Percentiles rank a stretch among this genome's conserved stretches.
Conservation (phyloP, 306 rosid genomes). For the Cucumis cinereus region DNA sequence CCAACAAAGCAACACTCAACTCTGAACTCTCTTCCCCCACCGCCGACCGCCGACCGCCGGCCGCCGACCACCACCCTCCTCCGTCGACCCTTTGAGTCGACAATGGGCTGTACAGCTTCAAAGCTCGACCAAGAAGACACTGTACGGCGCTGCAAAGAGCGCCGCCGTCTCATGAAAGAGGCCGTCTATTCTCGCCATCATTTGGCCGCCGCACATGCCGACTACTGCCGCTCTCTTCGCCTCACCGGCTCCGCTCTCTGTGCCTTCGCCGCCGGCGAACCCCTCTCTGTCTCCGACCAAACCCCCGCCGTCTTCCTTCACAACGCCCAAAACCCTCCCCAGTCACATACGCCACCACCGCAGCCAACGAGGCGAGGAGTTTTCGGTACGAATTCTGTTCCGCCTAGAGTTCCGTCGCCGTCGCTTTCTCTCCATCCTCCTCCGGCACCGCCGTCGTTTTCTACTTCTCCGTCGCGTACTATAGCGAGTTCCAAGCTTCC, state of each 20-base stretch:
- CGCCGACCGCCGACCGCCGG: background rate
- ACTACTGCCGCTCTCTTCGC: conserved; percentile 88
- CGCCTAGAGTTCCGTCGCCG: conserved; percentile 32
- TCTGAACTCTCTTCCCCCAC: background rate
- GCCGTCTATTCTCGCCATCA: conserved; percentile 77
- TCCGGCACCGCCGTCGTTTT: conserved; percentile 8
- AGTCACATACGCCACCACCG: background rate
- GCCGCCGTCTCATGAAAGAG: conserved; percentile 85
- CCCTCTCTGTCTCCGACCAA: conserved; percentile 55
- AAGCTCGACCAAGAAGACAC: conserved; percentile 92
- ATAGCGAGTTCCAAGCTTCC: conserved; percentile 50
- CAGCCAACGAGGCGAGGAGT: background rate
- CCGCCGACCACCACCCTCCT: background rate
- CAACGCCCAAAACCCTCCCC: conserved; percentile 14
- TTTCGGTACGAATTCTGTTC: conserved; percentile 2
- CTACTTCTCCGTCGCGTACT: conserved; percentile 28
- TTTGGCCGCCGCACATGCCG: conserved; percentile 92
- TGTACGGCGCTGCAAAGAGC: conserved; percentile 83
- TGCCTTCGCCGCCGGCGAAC: conserved; percentile 61
- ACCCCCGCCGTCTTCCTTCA: conserved; percentile 83
- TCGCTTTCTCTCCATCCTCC: conserved; percentile 27
- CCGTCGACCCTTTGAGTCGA: background rate
- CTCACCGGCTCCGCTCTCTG: conserved; percentile 68
- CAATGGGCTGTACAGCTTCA: conserved; percentile 90
- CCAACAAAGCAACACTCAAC: background rate